A percentile compares a stretch with the other conserved stretches of the same genome.
Conservation (phyloP, 2,329 filamentous ascomycete species). For the Trichoderma gracile region DNA sequence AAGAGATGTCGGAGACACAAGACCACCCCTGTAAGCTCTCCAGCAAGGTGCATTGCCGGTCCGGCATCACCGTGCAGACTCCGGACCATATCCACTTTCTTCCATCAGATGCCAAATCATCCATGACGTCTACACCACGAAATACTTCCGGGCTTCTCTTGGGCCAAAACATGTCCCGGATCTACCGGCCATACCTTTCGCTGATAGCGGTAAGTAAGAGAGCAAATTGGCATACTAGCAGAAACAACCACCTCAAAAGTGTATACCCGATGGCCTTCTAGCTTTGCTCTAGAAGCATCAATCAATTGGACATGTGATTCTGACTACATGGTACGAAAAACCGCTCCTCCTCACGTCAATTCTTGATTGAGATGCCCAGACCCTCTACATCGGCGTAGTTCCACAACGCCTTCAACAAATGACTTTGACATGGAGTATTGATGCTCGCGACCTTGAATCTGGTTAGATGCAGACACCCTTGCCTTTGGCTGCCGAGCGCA, state of each 20-base stretch:
- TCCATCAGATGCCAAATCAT: conserved; percentile 8
- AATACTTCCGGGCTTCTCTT: not conserved
- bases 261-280: not conserved
- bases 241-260: not conserved
- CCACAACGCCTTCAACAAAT: not conserved
- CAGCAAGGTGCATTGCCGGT: conserved; percentile 16
- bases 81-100: conserved; percentile 8
- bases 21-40: not conserved
- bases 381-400: not conserved
- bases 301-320: not conserved
- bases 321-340: not conserved
- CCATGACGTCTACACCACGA: conserved; percentile 3
- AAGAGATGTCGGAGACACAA: conserved; percentile 10
- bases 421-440: not conserved
- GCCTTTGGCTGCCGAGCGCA: conserved; percentile 34
- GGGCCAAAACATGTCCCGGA: not conserved
- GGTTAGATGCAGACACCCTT: conserved; percentile 23
- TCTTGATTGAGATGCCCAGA: not conserved
- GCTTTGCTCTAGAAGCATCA: not conserved
- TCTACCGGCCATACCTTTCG: not conserved
- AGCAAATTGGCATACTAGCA: not conserved
- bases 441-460: too few relatives aligned
- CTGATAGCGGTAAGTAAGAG: not conserved
- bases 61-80: conserved; percentile 12
- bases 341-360: not conserved